Conservation (phyloP, 129 eudicot species). For the Artemisia argyi region DNA sequence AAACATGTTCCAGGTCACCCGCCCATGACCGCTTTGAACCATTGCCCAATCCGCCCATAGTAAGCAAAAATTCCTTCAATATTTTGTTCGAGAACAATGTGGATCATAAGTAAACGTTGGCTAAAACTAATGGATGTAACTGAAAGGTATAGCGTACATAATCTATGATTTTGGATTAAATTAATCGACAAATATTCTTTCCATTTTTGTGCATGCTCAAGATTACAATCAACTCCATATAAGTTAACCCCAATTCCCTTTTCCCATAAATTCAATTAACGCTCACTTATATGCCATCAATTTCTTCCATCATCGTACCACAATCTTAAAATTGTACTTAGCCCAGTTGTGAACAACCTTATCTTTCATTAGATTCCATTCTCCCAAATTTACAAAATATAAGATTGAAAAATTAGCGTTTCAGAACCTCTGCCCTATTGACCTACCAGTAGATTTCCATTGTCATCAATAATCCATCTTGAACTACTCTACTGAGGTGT, state of each 20-base stretch:
- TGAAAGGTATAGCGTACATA: not conserved
- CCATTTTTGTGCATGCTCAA: too few relatives aligned
- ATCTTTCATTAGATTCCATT: not conserved
- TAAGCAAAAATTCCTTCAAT: not conserved
- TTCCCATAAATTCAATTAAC: too few relatives aligned
- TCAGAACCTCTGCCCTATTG: not conserved
- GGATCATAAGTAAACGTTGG: not conserved
- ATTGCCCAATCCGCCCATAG: too few relatives aligned
- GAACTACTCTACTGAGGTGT: conserved; percentile 4
- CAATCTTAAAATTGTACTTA: conserved; percentile 10
- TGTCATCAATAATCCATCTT: conserved; percentile 2
- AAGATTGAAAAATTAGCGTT: not conserved
- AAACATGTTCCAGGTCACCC: too few relatives aligned
- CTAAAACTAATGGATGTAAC: conserved; percentile 3
- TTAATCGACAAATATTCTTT: not conserved
- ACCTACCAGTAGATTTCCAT: conserved; percentile 4
- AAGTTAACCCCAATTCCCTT: not conserved
- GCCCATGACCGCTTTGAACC: too few relatives aligned
- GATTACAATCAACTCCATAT: not conserved
- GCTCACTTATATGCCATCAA: too few relatives aligned
- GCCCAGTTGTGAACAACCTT: not conserved
- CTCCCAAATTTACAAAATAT: too few relatives aligned
- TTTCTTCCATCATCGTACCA: too few relatives aligned
- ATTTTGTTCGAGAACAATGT: not conserved
- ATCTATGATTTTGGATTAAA: not conserved